Evolutionary conservation across 2,329 filamentous ascomycete species (phyloP).

Genomic region (Claviceps pusilla): DNA sequence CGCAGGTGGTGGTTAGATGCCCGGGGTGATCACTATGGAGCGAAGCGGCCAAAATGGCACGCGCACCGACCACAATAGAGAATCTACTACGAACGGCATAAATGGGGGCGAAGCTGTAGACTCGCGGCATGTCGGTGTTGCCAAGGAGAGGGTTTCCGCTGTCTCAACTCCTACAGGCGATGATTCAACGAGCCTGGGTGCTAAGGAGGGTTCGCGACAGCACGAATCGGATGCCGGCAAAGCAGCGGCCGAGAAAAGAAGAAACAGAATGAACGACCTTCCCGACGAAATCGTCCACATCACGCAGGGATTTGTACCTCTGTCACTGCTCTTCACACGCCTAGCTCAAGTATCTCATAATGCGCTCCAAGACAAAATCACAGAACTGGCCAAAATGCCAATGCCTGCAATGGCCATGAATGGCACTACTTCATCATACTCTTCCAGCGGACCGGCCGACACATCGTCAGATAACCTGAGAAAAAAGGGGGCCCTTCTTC

Average conservation of each 20-base stretch:
- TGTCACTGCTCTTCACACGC: slow-evolving; percentile 60
- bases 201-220: slow-evolving; percentile 7
- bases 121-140: slow-evolving; percentile 12
- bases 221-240: not conserved
- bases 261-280: slow-evolving; percentile 36
- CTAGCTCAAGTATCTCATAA: slow-evolving; percentile 74
- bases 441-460: slow-evolving; percentile 31
- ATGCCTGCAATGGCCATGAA: slow-evolving; percentile 36
- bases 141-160: slow-evolving; percentile 18
- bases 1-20: slow-evolving; percentile 24
- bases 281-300: slow-evolving; percentile 56
- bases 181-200: slow-evolving; percentile 12
- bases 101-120: slow-evolving; percentile 22
- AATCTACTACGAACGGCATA: slow-evolving; percentile 27
- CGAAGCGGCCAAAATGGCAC: slow-evolving; percentile 37
- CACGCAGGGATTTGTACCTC: slow-evolving; percentile 58
- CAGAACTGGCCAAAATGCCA: slow-evolving; percentile 54
- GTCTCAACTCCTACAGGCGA: slow-evolving; percentile 4
- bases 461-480: slow-evolving; percentile 48
- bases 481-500: slow-evolving; percentile 62
- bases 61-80: slow-evolving; percentile 42
- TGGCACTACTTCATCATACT: slow-evolving; percentile 25
- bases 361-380: slow-evolving; percentile 54
- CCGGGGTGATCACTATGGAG: slow-evolving; percentile 40
- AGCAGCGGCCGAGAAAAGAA: not conserved